Percentiles rank a stretch among this genome's conserved stretches.
Conservation (phyloP, 2,329 filamentous ascomycete genomes). For the Neofusicoccum umdonicola region DNA sequence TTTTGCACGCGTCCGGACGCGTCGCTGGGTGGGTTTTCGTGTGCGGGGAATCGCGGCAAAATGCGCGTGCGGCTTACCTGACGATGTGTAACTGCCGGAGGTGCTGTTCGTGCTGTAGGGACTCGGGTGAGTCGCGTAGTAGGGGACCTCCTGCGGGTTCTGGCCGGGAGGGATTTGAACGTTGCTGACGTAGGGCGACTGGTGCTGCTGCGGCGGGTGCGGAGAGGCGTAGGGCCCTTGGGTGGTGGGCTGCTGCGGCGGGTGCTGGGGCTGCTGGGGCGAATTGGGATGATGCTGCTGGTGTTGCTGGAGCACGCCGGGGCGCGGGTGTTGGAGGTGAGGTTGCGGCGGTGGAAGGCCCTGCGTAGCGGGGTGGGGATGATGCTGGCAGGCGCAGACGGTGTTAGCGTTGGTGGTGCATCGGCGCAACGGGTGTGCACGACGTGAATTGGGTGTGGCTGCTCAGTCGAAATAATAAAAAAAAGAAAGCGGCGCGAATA, state of each 20-base stretch:
- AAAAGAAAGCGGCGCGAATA: constrained; percentile 4
- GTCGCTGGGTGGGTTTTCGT: not conserved
- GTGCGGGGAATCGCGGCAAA: not conserved
- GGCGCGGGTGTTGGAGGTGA: constrained; percentile 64
- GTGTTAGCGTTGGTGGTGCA: constrained; percentile 19
- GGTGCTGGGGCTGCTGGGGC: constrained; percentile 56
- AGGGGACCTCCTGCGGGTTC: constrained; percentile 64
- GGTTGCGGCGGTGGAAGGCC: constrained; percentile 64
- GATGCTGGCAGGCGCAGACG: constrained; percentile 57
- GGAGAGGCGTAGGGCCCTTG: constrained; percentile 65
- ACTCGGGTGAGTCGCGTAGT: constrained; percentile 69
- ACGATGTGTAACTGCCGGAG: constrained; percentile 80
- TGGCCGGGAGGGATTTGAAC: constrained; percentile 62
- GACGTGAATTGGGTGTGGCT: constrained; percentile 17
- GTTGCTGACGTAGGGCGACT: constrained; percentile 65
- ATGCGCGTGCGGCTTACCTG: constrained; percentile 39
- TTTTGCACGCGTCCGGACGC: constrained; percentile 5
- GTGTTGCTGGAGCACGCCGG: constrained; percentile 67
- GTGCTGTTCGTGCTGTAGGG: constrained; percentile 81
- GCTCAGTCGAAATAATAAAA: not conserved
- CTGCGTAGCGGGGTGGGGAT: constrained; percentile 70
- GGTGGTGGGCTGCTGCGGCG: constrained; percentile 55
- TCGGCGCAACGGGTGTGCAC: constrained; percentile 15
- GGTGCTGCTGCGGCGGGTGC: constrained; percentile 55
- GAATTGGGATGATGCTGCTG: constrained; percentile 61